A percentile compares a stretch with the other conserved stretches of the same genome.
Conservation (phyloP, 75 land plant genomes). For the Pinus taeda region DNA sequence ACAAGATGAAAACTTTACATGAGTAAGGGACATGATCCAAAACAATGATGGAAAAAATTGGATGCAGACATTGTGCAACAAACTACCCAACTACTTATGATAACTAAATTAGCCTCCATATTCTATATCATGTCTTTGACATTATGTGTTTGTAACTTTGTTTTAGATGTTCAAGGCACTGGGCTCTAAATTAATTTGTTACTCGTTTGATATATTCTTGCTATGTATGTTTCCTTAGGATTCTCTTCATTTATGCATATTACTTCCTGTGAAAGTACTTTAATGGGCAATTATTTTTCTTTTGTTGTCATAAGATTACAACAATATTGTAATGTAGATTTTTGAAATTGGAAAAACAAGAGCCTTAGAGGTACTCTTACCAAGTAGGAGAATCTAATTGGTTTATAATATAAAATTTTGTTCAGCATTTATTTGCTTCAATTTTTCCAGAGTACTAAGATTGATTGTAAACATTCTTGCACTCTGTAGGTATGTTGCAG, state of each 20-base stretch:
- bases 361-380: neutral
- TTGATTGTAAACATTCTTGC: neutral
- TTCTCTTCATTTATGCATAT: neutral
- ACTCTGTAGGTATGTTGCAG: constrained; percentile 70
- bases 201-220: neutral
- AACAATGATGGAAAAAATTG: neutral
- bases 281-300: neutral
- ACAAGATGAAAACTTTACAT: neutral
- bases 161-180: neutral
- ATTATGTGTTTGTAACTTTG: neutral
- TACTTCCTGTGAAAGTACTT: neutral
- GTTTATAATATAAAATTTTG: neutral
- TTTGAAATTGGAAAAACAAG: neutral
- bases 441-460: neutral
- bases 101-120: neutral
- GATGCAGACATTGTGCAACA: neutral
- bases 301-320: neutral
- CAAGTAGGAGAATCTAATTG: neutral
- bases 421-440: neutral
- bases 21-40: neutral
- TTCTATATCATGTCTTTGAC: neutral
- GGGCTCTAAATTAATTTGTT: neutral
- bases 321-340: neutral
- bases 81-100: neutral
- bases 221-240: neutral